Evolutionary conservation across 345 rosid species (phyloP), one percentile per base, ranked within the genome.

Genomic region (Camelina neglecta): DNA sequence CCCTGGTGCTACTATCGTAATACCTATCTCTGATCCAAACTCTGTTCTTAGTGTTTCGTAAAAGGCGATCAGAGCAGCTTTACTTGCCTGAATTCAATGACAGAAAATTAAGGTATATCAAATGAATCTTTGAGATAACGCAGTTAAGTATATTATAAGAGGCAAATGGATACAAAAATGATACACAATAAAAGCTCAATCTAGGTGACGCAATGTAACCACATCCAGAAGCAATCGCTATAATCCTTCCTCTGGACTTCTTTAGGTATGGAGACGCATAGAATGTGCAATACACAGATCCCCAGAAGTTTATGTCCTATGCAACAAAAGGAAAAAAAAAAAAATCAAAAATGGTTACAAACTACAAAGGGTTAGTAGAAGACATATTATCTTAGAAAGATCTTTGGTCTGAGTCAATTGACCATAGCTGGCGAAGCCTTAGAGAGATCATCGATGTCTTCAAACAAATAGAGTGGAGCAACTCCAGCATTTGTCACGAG

Each of bases 401-500:
- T 26, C 21, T 72, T 49, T 73, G 57, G 65, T 63, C 2, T 1
- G 50, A 50, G 11, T 9, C 53, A 60, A 4, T 20, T 48, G 81
- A 89, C 91, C 91, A 88, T 80, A 50, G 85, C 79, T 1, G 85
- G 84, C 0, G 69, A 69, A 53, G 79, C 75, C 45, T 71, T 72
- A 12, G 85, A 80, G 59, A 88, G 29, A 53, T 92, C 86, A 0
- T 65, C 75, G 20, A 73, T 76, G 12, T 86, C 87, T 78, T 85
- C 89, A 21, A 92, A 79, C 76, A 84, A 54, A 81, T 76, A 78
- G 41, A 83, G 35, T 2, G 89, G 77, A 68, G 59, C 67, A 72
- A 88, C 79, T 47, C 96, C 93, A 9, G 93, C 88, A 66, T 81
- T 83, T 35, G 84, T 76, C 70, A 88, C 95, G 60, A 87, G 78